Percentiles rank a stretch among this genome's conserved stretches.
Evolutionary conservation across 352 stramenopile species (phyloP).

Genomic region (Phytophthora crassamura): DNA sequence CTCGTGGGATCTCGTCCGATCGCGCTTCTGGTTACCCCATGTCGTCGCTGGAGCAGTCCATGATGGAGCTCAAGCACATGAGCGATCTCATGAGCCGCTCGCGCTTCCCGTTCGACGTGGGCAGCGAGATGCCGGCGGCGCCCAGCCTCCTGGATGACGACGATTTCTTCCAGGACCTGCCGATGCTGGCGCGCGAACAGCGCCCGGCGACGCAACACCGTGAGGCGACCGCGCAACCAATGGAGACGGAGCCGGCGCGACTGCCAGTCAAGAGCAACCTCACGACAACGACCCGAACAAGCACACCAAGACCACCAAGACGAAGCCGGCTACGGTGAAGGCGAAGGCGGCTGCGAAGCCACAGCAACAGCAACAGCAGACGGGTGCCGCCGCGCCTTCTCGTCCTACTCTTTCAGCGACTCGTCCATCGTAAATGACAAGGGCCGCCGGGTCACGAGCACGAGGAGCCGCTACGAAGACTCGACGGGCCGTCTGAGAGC

Average conservation of each 20-base stretch:
- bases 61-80: conserved; percentile 53
- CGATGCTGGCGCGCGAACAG: conserved; percentile 27
- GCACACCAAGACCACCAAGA: background rate
- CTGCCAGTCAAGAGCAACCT: too few relatives aligned
- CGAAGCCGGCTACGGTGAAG: background rate
- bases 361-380: too few relatives aligned
- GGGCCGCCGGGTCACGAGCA: conserved; percentile 40
- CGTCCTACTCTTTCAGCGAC: conserved; percentile 48
- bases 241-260: background rate
- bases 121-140: conserved; percentile 29
- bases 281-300: conserved; percentile 8
- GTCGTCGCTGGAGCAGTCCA: conserved; percentile 54
- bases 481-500: conserved; percentile 56
- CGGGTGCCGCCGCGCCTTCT: conserved; percentile 32
- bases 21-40: conserved; percentile 57
- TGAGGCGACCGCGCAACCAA: background rate
- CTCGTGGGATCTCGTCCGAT: conserved; percentile 54
- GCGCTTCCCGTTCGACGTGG: too few relatives aligned
- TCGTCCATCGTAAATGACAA: conserved; percentile 48
- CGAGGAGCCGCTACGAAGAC: conserved; percentile 54
- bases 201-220: conserved; percentile 5
- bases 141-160: conserved; percentile 43
- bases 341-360: background rate
- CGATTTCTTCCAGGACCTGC: conserved; percentile 66
- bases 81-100: conserved; percentile 37